These are phyloP conservation scores for Cadophora sp. DNA, from an alignment of 2,329 filamentous ascomycete species.

Conservation along the genomic window DNA sequence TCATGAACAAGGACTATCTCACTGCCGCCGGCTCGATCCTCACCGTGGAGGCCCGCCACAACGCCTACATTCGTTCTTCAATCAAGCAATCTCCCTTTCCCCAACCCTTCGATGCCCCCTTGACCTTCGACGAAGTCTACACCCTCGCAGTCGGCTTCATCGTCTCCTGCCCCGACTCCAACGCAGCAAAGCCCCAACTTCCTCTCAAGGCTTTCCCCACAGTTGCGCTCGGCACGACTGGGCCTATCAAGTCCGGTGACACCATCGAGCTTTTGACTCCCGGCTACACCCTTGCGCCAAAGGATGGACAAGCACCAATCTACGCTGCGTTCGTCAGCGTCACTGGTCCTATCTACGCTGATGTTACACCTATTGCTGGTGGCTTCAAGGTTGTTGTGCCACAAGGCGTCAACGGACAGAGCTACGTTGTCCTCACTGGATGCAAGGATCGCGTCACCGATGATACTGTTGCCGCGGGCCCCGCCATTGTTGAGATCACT, in stretches of 20 bases:
- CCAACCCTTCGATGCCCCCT: constrained; percentile 64
- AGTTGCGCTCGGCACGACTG: constrained; percentile 45
- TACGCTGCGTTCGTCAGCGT: constrained; percentile 50
- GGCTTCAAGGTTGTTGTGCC: constrained; percentile 43
- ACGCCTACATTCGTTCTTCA: constrained; percentile 62
- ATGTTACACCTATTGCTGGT: constrained; percentile 37
- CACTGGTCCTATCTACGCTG: constrained; percentile 46
- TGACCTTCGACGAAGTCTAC: constrained; percentile 65
- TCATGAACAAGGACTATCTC: constrained; percentile 63
- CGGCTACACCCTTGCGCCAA: constrained; percentile 34
- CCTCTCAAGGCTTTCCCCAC: constrained; percentile 66
- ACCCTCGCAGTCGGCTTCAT: constrained; percentile 71
- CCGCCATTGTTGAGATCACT: constrained; percentile 43
- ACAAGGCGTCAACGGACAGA: constrained; percentile 47
- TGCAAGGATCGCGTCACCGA: constrained; percentile 46
- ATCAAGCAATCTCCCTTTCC: constrained; percentile 59
- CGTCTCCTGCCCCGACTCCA: constrained; percentile 56
- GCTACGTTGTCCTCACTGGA: constrained; percentile 48
- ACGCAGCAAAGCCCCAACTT: constrained; percentile 50
- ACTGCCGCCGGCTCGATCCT: constrained; percentile 67
- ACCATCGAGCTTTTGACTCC: constrained; percentile 40
- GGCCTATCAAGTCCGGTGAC: constrained; percentile 32
- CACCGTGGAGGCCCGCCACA: constrained; percentile 69
- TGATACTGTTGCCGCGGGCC: constrained; percentile 47
- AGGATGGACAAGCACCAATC: constrained; percentile 35